Evolutionary conservation across 192 early-diverging fungal species (phyloP).

Genomic region (Phycomyces nitens): DNA sequence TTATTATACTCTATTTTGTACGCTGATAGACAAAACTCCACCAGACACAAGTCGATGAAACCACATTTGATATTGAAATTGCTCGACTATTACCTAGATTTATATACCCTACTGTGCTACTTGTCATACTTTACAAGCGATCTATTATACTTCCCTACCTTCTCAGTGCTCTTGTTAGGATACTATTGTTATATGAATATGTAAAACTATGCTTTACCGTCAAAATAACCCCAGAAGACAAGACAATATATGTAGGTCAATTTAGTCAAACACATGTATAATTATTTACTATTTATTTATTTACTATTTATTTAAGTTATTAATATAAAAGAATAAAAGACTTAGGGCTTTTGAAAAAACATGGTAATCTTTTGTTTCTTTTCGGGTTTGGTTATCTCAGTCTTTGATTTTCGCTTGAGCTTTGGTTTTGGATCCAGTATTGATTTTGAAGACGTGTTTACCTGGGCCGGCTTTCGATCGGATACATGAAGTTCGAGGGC

Average conservation of each 20-base stretch:
- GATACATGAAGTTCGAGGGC: slow-evolving; percentile 40
- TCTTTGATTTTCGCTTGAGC: neutral
- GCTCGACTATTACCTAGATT: too few relatives aligned
- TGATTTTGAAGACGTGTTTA: neutral
- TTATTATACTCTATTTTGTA: too few relatives aligned
- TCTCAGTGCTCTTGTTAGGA: too few relatives aligned
- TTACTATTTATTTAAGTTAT: neutral
- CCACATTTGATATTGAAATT: too few relatives aligned
- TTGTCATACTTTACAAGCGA: too few relatives aligned
- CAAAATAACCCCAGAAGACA: neutral
- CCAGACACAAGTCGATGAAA: too few relatives aligned
- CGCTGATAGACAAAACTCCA: too few relatives aligned
- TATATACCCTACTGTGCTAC: too few relatives aligned
- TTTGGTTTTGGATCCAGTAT: neutral
- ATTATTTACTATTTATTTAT: neutral
- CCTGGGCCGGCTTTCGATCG: neutral
- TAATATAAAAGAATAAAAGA: neutral
- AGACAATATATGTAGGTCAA: neutral
- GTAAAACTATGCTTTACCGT: too few relatives aligned
- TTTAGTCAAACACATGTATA: neutral
- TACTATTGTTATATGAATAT: too few relatives aligned
- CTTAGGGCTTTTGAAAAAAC: slow-evolving; percentile 3
- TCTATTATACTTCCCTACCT: too few relatives aligned
- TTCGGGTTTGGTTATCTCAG: neutral
- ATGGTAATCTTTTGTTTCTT: slow-evolving; percentile 6